Evolutionary conservation across 805 yeast genomes (phyloP).

Genomic region (Lipomyces spencermartinsiae): DNA sequence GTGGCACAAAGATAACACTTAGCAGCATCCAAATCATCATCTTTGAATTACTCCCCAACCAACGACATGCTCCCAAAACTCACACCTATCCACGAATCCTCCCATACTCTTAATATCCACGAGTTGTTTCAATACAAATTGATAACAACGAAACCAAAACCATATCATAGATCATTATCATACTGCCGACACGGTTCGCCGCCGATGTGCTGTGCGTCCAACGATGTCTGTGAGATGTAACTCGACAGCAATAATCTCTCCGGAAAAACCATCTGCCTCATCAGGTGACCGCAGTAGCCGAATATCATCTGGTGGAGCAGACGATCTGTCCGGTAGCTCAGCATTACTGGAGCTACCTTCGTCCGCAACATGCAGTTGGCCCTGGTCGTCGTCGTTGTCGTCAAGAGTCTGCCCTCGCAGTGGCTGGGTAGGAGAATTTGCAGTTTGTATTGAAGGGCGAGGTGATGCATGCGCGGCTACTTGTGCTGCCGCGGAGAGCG

Average conservation of each 20-base stretch:
- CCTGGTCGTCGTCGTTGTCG: slow-evolving; percentile 29
- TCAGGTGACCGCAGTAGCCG: slow-evolving; percentile 12
- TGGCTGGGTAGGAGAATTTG: slow-evolving; percentile 1
- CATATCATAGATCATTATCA: neutral
- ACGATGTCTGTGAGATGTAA: slow-evolving; percentile 24
- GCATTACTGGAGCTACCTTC: neutral
- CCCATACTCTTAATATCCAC: too few relatives aligned
- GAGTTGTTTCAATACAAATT: neutral
- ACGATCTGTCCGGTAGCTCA: neutral
- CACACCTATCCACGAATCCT: too few relatives aligned
- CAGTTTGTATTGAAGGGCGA: slow-evolving; percentile 3
- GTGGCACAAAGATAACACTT: too few relatives aligned
- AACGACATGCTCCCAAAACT: too few relatives aligned
- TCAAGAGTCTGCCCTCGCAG: slow-evolving; percentile 21
- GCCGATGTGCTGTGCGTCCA: slow-evolving; percentile 10
- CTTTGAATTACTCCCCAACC: too few relatives aligned
- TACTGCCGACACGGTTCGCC: neutral
- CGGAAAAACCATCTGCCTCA: slow-evolving; percentile 35
- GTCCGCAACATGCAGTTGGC: slow-evolving; percentile 6
- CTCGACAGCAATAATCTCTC: slow-evolving; percentile 35
- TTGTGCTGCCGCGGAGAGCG: slow-evolving; percentile 24
- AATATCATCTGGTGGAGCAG: slow-evolving; percentile 5
- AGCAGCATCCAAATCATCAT: neutral
- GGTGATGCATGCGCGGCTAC: slow-evolving; percentile 21
- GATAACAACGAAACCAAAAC: neutral